phyloP scores from a whole-genome alignment of 2,329 filamentous ascomycete genomes.

The Fusarium austroafricanum region DNA sequence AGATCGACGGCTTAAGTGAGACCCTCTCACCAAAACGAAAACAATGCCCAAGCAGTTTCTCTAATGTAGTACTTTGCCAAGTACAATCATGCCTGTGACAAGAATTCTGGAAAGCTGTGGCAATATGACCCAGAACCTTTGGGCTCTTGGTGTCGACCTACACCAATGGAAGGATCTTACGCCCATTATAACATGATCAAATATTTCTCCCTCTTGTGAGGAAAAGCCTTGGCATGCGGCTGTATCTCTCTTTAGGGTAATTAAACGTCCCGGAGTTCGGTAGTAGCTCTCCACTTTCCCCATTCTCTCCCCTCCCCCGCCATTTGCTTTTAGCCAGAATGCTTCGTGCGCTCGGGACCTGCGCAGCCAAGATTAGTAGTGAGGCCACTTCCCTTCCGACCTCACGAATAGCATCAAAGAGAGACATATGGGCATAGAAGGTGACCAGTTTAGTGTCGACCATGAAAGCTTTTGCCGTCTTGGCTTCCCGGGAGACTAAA shows the following conservation, averaged over 20 bases:
- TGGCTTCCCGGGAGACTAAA: background rate
- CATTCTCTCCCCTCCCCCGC: no score
- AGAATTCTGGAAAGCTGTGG: background rate
- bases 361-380: background rate
- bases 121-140: background rate
- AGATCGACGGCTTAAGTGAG: no score
- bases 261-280: no score
- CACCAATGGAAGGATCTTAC: rapidly evolving
- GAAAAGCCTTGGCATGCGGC: rapidly evolving
- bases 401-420: constrained; percentile 5
- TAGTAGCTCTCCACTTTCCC: no score
- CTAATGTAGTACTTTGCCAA: background rate
- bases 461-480: background rate
- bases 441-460: background rate
- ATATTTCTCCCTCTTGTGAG: background rate
- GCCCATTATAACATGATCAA: background rate
- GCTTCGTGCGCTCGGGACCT: background rate
- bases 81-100: background rate
- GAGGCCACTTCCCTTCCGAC: background rate
- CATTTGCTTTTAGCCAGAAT: constrained; percentile 16
- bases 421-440: background rate
- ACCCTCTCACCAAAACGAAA: no score
- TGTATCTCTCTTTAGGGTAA: background rate
- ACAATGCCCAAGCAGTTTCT: background rate
- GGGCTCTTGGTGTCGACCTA: rapidly evolving